Conservation (phyloP, 768 basidiomycete species). For the Tricholoma terreum region DNA sequence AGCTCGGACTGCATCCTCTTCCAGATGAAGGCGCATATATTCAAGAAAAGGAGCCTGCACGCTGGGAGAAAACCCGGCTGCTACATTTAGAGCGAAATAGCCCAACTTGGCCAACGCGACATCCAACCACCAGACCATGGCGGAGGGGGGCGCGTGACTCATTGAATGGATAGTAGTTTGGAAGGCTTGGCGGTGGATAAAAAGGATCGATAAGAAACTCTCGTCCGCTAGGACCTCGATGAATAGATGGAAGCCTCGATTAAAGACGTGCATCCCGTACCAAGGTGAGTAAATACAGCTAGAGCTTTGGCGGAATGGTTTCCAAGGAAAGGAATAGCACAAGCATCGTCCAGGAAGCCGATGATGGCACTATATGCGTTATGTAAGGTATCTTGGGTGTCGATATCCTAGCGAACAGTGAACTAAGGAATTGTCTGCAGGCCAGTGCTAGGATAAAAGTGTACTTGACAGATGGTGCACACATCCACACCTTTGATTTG, state of each 20-base stretch:
- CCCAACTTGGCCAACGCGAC: conserved; percentile 53
- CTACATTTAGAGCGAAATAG: conserved; percentile 25
- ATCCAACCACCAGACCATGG: conserved; percentile 66
- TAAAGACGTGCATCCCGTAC: conserved; percentile 21
- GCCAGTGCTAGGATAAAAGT: not conserved
- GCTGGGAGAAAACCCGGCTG: conserved; percentile 17
- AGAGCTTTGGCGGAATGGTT: not conserved
- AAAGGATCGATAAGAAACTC: conserved; percentile 38
- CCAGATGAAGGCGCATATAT: conserved; percentile 37
- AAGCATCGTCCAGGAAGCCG: conserved; percentile 15
- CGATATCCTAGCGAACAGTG: conserved; percentile 8
- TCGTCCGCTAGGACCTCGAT: conserved; percentile 22
- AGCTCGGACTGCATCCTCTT: conserved; percentile 53
- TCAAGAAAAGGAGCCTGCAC: conserved; percentile 25
- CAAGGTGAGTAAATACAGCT: conserved; percentile 12
- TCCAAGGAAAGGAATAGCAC: not conserved
- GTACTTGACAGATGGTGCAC: conserved; percentile 11
- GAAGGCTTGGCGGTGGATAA: conserved; percentile 51
- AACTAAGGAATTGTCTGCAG: not conserved
- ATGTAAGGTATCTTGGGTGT: conserved; percentile 15
- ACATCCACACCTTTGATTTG: conserved; percentile 11
- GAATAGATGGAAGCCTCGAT: conserved; percentile 9
- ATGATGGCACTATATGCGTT: conserved; percentile 19
- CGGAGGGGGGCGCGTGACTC: conserved; percentile 33
- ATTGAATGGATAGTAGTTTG: conserved; percentile 21